Evolutionary conservation across 306 rosid species (phyloP).

Genomic region (Medicago arabica): DNA sequence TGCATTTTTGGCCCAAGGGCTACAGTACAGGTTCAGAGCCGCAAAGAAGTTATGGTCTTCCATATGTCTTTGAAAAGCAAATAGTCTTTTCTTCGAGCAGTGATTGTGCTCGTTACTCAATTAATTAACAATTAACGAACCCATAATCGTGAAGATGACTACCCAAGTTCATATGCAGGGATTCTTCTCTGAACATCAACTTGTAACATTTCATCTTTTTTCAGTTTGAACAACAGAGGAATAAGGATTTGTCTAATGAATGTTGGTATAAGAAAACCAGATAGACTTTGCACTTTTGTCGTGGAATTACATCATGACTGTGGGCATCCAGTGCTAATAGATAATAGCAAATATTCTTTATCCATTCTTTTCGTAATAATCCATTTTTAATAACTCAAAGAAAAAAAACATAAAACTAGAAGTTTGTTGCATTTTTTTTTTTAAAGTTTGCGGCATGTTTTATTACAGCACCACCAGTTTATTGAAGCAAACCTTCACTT

Average conservation of each 20-base stretch:
- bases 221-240: slow-evolving; percentile 25
- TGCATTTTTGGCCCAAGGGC: slow-evolving; percentile 31
- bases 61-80: slow-evolving; percentile 27
- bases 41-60: slow-evolving; percentile 21
- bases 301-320: slow-evolving; percentile 13
- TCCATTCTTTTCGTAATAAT: slow-evolving; percentile 27
- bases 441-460: slow-evolving; percentile 27
- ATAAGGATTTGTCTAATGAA: slow-evolving; percentile 10
- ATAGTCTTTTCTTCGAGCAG: slow-evolving; percentile 21
- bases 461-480: slow-evolving; percentile 22
- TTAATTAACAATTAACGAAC: slow-evolving; percentile 2
- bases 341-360: slow-evolving; percentile 9
- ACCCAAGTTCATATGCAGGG: background rate
- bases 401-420: background rate
- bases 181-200: slow-evolving; percentile 3
- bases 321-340: background rate
- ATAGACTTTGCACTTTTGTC: slow-evolving; percentile 19
- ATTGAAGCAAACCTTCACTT: slow-evolving; percentile 30
- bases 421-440: slow-evolving; percentile 26
- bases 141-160: background rate
- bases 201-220: slow-evolving; percentile 16
- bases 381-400: slow-evolving; percentile 25
- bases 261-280: slow-evolving; percentile 8
- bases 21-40: slow-evolving; percentile 29
- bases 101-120: slow-evolving; percentile 25